Conservation (phyloP, 805 yeast species). For the Candida rishiriensis region DNA sequence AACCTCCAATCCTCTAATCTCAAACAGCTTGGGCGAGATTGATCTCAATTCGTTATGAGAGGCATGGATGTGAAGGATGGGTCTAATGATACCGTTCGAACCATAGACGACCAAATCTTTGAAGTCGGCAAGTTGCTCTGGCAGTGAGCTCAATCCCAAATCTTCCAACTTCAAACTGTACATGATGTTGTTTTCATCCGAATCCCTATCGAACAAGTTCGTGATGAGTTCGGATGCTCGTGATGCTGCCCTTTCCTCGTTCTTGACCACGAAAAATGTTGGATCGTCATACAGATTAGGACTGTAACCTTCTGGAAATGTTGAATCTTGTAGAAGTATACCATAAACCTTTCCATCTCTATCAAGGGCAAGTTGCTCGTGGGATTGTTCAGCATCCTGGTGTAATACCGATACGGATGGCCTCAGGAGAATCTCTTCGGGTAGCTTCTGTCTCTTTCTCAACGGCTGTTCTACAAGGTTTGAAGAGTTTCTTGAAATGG, state of each 20-base stretch:
- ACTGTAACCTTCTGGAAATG: slow-evolving; percentile 25
- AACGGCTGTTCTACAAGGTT: slow-evolving; percentile 16
- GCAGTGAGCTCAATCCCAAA: slow-evolving; percentile 43
- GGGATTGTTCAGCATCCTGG: not conserved
- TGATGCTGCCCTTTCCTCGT: slow-evolving; percentile 15
- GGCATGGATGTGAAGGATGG: slow-evolving; percentile 44
- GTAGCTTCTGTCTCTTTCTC: slow-evolving; percentile 23
- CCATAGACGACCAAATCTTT: slow-evolving; percentile 47
- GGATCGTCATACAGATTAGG: slow-evolving; percentile 32
- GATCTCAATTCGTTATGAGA: slow-evolving; percentile 44
- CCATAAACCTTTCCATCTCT: slow-evolving; percentile 38
- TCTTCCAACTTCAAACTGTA: slow-evolving; percentile 45
- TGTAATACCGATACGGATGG: not conserved
- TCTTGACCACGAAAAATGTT: slow-evolving; percentile 27
- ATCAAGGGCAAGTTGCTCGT: slow-evolving; percentile 46
- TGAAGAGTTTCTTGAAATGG: slow-evolving; percentile 16
- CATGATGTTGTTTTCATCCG: slow-evolving; percentile 26
- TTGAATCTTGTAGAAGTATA: slow-evolving; percentile 23
- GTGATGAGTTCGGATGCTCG: slow-evolving; percentile 40
- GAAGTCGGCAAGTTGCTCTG: slow-evolving; percentile 56
- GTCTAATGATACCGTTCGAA: slow-evolving; percentile 29
- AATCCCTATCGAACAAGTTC: slow-evolving; percentile 40
- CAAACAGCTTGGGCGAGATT: slow-evolving; percentile 47
- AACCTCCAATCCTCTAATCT: slow-evolving; percentile 45
- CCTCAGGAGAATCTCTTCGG: slow-evolving; percentile 1